Evolutionary conservation across 352 stramenopile genomes (phyloP).

Genomic region (Globisporangium sylvaticum): DNA sequence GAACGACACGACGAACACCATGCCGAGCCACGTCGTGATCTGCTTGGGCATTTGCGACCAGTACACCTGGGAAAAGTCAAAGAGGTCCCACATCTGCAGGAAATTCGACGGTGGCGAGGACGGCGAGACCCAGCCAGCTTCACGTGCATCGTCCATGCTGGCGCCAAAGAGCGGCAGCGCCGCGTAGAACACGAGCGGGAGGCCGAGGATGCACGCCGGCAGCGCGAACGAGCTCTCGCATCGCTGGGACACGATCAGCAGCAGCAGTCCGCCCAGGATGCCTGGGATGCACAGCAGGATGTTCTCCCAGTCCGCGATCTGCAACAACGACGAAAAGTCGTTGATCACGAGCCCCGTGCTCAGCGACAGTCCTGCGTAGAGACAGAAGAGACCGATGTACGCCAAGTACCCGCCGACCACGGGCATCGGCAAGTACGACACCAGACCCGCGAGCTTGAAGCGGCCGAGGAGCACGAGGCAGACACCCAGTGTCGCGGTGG

Average conservation of each 20-base stretch:
- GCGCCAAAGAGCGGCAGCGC: constrained; percentile 69
- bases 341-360: constrained; percentile 91
- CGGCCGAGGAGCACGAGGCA: constrained; percentile 93
- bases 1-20: constrained; percentile 98
- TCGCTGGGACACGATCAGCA: constrained; percentile 84
- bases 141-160: constrained; percentile 89
- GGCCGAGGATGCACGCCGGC: constrained; percentile 79
- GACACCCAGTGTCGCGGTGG: constrained; percentile 89
- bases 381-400: constrained; percentile 96
- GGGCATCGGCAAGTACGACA: constrained; percentile 96
- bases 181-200: constrained; percentile 91
- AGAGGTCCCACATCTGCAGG: constrained; percentile 79
- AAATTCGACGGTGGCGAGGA: constrained; percentile 56
- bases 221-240: constrained; percentile 72
- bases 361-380: constrained; percentile 90
- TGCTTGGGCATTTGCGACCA: constrained; percentile 89
- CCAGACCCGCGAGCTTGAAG: constrained; percentile 92
- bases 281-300: constrained; percentile 85
- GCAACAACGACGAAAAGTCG: constrained; percentile 72
- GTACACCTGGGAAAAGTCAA: constrained; percentile 90
- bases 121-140: constrained; percentile 89
- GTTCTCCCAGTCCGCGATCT: constrained; percentile 59
- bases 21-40: constrained; percentile 89
- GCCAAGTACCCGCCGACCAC: constrained; percentile 98
- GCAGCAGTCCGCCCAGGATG: constrained; percentile 69